phyloP scores from a whole-genome alignment of 495 filamentous ascomycete genomes.

The Glarea lozoyensis region DNA sequence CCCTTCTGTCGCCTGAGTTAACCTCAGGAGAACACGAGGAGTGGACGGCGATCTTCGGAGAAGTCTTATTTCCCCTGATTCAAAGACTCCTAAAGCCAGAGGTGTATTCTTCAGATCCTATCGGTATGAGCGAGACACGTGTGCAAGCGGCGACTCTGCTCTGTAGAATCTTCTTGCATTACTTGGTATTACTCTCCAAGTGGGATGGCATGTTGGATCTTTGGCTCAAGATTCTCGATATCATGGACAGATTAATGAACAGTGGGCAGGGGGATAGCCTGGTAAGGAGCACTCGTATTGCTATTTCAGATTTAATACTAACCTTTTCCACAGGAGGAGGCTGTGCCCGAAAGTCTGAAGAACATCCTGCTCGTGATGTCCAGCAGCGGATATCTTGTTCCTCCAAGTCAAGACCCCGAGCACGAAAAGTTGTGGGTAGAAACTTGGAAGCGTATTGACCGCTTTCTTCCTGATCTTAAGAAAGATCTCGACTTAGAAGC shows the following conservation, averaged over 20 bases:
- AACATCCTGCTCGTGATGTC: constrained; percentile 97
- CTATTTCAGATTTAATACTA: constrained; percentile 7
- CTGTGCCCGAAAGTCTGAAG: constrained; percentile 90
- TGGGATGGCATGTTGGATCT: constrained; percentile 90
- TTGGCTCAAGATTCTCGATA: constrained; percentile 86
- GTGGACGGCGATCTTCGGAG: constrained; percentile 91
- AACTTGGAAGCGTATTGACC: constrained; percentile 82
- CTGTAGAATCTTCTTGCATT: constrained; percentile 93
- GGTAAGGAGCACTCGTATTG: constrained; percentile 41
- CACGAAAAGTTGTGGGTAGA: constrained; percentile 60
- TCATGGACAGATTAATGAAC: constrained; percentile 95
- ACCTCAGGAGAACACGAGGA: constrained; percentile 71
- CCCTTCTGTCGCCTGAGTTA: constrained; percentile 73
- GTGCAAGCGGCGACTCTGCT: constrained; percentile 86
- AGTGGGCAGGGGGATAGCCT: constrained; percentile 86
- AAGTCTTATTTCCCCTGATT: constrained; percentile 94
- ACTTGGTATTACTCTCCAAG: constrained; percentile 73
- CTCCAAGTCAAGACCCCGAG: constrained; percentile 51
- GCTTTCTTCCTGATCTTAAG: constrained; percentile 74
- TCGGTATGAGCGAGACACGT: constrained; percentile 92
- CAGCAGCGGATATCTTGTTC: constrained; percentile 73
- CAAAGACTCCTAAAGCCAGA: constrained; percentile 85
- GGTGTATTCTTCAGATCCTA: constrained; percentile 83
- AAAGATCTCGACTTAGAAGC: constrained; percentile 38
- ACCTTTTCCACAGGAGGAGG: constrained; percentile 60